phyloP scores from a whole-genome alignment of 2,329 filamentous ascomycete genomes.

The Exophiala phaeomuriformis region DNA sequence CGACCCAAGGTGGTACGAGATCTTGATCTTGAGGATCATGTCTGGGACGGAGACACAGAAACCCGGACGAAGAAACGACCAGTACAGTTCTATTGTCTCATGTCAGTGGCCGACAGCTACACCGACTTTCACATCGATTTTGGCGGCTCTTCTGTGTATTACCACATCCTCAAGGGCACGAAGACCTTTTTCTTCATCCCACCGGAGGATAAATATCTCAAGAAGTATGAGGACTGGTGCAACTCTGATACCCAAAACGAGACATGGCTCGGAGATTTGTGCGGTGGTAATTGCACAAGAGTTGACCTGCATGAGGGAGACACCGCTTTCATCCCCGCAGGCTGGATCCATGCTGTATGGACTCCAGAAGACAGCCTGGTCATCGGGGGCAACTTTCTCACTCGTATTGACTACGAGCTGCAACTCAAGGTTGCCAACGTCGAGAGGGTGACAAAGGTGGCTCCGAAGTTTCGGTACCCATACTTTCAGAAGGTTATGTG shows the following conservation, averaged over 20 bases:
- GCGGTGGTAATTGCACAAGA: constrained; percentile 58
- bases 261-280: constrained; percentile 56
- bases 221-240: constrained; percentile 66
- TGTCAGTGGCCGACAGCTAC: constrained; percentile 65
- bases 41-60: constrained; percentile 43
- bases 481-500: constrained; percentile 62
- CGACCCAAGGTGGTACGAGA: constrained; percentile 60
- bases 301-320: constrained; percentile 60
- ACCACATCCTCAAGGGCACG: constrained; percentile 60
- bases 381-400: constrained; percentile 64
- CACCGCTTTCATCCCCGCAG: constrained; percentile 63
- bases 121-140: constrained; percentile 68
- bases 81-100: constrained; percentile 62
- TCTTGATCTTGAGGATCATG: constrained; percentile 48
- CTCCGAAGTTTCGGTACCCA: constrained; percentile 59
- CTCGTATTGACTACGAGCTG: constrained; percentile 57
- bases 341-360: constrained; percentile 67
- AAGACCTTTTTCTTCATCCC: constrained; percentile 68
- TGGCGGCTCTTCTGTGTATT: constrained; percentile 63
- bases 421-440: constrained; percentile 60
- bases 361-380: constrained; percentile 62
- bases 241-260: constrained; percentile 59
- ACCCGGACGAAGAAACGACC: constrained; percentile 53
- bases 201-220: constrained; percentile 59
- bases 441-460: constrained; percentile 60